These are phyloP conservation scores for Hypomontagnella monticulosa DNA, from an alignment of 495 filamentous ascomycete species.

Conservation along the genomic window DNA sequence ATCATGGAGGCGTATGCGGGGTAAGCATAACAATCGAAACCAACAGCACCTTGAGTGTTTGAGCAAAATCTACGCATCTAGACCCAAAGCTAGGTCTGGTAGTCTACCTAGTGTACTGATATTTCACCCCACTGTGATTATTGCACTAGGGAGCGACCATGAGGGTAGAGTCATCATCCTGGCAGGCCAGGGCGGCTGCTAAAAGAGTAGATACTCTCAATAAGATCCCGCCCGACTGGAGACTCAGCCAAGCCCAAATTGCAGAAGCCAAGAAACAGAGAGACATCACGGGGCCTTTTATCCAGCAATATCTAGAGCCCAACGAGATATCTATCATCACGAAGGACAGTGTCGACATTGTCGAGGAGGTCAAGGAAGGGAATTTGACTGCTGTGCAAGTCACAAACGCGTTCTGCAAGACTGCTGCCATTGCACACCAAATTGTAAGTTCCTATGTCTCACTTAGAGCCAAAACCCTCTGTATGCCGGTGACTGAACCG, in stretches of 20 bases:
- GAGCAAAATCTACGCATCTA: too few species aligned
- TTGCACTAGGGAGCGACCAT: too few species aligned
- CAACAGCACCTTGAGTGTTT: too few species aligned
- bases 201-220: constrained; percentile 35
- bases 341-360: constrained; percentile 29
- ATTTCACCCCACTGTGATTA: too few species aligned
- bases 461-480: too few species aligned
- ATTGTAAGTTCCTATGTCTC: constrained; percentile 46
- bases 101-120: too few species aligned
- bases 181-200: constrained; percentile 40
- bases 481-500: too few species aligned
- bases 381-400: constrained; percentile 51
- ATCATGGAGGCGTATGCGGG: too few species aligned
- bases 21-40: too few species aligned
- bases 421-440: constrained; percentile 69
- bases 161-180: neutral
- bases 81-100: too few species aligned
- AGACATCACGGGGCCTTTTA: constrained; percentile 47
- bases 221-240: constrained; percentile 45
- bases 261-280: constrained; percentile 25
- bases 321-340: constrained; percentile 32
- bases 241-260: constrained; percentile 34
- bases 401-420: constrained; percentile 54
- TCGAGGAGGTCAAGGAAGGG: constrained; percentile 33
- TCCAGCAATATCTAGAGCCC: constrained; percentile 44